Evolutionary conservation across 345 rosid genomes (phyloP).

Genomic region (Pseudoturritis turrita): DNA sequence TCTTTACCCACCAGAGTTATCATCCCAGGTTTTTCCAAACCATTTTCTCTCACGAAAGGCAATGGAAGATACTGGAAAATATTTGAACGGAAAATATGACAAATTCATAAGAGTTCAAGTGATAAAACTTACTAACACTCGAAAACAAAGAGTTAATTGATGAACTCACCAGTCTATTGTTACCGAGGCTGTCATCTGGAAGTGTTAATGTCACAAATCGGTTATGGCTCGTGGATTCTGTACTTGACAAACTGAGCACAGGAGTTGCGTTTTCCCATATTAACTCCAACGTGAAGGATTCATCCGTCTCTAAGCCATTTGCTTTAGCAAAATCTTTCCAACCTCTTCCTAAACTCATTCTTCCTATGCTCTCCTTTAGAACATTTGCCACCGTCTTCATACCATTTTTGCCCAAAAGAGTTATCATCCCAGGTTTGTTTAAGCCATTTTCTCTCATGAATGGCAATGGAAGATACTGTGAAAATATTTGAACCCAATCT

Average conservation of each 20-base stretch:
- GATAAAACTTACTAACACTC: not conserved
- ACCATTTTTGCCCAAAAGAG: not conserved
- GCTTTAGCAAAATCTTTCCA: slow-evolving; percentile 4
- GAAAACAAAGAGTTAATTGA: not conserved
- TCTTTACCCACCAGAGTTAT: slow-evolving; percentile 2
- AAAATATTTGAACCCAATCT: not conserved
- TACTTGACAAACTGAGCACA: not conserved
- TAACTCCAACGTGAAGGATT: not conserved
- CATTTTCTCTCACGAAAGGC: not conserved
- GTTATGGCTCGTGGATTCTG: not conserved
- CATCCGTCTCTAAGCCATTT: not conserved
- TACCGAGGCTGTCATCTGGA: not conserved
- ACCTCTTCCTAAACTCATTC: slow-evolving; percentile 13
- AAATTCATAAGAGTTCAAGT: not conserved
- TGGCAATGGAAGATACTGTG: not conserved
- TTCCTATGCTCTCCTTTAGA: not conserved
- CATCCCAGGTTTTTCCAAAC: slow-evolving; percentile 2
- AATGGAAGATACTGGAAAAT: not conserved
- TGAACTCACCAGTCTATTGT: not conserved
- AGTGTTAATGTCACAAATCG: not conserved
- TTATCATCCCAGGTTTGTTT: slow-evolving; percentile 5
- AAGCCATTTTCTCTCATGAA: slow-evolving; percentile 14
- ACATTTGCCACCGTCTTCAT: not conserved
- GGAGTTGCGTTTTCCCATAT: slow-evolving; percentile 7
- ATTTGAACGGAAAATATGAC: not conserved